A percentile compares a stretch with the other conserved stretches of the same genome.
phyloP scores from a whole-genome alignment of 495 filamentous ascomycete species.

The Penicillium dipodomyicola region DNA sequence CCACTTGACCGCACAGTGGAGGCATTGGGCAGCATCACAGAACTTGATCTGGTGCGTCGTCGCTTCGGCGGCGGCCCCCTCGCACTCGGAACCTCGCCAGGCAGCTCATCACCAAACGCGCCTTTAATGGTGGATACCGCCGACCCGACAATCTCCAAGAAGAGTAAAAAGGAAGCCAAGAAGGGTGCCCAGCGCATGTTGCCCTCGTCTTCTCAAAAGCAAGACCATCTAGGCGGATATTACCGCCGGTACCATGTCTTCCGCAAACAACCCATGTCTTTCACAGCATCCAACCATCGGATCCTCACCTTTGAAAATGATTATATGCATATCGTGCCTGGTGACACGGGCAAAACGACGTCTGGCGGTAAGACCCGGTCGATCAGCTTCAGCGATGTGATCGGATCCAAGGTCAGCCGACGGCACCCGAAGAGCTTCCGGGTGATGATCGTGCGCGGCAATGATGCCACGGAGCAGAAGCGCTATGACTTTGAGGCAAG shows the following conservation, averaged over 20 bases:
- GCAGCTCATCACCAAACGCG: slow-evolving; percentile 76
- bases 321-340: slow-evolving; percentile 92
- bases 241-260: slow-evolving; percentile 88
- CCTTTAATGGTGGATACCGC: slow-evolving; percentile 57
- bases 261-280: slow-evolving; percentile 91
- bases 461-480: slow-evolving; percentile 71
- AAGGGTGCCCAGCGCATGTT: slow-evolving; percentile 59
- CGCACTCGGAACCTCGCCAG: slow-evolving; percentile 73
- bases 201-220: slow-evolving; percentile 77
- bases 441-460: slow-evolving; percentile 76
- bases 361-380: slow-evolving; percentile 75
- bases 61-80: slow-evolving; percentile 80
- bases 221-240: slow-evolving; percentile 66
- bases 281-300: slow-evolving; percentile 78
- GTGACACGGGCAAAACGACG: slow-evolving; percentile 53
- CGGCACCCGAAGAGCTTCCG: slow-evolving; percentile 92
- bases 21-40: slow-evolving; percentile 76
- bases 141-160: slow-evolving; percentile 49
- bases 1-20: slow-evolving; percentile 85
- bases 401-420: slow-evolving; percentile 88
- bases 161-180: slow-evolving; percentile 71
- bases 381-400: slow-evolving; percentile 87
- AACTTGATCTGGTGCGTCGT: slow-evolving; percentile 84
- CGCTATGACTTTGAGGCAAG: slow-evolving; percentile 94
- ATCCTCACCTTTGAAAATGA: slow-evolving; percentile 90